These are phyloP conservation scores for Talaromyces funiculosus DNA, from an alignment of 2,329 filamentous ascomycete genomes.

Conservation along the genomic window DNA sequence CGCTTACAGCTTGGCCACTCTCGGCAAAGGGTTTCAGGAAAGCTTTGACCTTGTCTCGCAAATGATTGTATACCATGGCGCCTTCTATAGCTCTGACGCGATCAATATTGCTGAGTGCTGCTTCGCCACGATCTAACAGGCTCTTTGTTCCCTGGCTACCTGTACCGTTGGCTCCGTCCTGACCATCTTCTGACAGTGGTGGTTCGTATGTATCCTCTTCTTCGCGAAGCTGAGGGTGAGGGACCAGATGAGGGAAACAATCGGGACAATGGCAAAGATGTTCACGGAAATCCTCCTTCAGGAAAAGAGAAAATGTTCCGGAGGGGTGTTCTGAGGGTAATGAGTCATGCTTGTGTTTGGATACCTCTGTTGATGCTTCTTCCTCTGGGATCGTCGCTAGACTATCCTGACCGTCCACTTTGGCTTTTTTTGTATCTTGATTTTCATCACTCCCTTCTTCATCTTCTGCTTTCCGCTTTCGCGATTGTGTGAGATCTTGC, in stretches of 20 bases:
- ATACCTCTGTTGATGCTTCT: conserved; percentile 19
- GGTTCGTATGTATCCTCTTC: conserved; percentile 94
- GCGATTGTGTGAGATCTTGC: conserved; percentile 31
- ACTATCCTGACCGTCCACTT: conserved; percentile 29
- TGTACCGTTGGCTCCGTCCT: conserved; percentile 44
- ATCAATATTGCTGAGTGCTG: conserved; percentile 84
- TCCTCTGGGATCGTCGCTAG: conserved; percentile 27
- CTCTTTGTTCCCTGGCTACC: conserved; percentile 69
- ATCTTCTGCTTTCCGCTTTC: conserved; percentile 62
- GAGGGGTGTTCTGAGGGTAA: conserved; percentile 52
- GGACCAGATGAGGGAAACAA: conserved; percentile 70
- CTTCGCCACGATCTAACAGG: conserved; percentile 85
- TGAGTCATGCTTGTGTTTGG: conserved; percentile 56
- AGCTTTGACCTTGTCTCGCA: conserved; percentile 91
- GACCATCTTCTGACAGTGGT: conserved; percentile 62
- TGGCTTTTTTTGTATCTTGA: conserved; percentile 43
- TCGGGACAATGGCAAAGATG: conserved; percentile 72
- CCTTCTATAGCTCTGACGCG: conserved; percentile 91
- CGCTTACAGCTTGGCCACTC: conserved; percentile 78
- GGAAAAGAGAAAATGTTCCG: conserved; percentile 72
- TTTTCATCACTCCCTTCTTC: conserved; percentile 35
- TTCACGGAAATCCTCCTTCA: conserved; percentile 71
- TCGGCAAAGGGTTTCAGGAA: conserved; percentile 94
- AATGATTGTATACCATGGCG: conserved; percentile 95
- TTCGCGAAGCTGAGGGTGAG: conserved; percentile 77